Conservation (phyloP, 148 eudicot species). For the Suaeda aralocaspica region DNA sequence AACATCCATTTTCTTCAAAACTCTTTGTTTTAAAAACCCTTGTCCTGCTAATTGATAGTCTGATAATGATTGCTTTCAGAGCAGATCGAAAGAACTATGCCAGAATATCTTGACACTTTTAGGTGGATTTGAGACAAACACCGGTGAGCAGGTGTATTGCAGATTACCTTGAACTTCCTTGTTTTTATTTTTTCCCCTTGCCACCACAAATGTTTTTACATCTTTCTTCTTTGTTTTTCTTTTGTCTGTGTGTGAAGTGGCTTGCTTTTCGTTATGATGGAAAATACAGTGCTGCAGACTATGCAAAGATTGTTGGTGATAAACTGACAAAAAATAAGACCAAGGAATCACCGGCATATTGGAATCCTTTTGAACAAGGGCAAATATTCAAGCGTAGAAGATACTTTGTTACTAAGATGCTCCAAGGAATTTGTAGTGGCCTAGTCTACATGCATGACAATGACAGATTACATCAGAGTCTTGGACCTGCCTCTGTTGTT, state of each 20-base stretch:
- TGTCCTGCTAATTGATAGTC: neutral
- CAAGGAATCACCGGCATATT: slow-evolving; percentile 43
- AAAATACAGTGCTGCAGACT: slow-evolving; percentile 80
- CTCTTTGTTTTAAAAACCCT: neutral
- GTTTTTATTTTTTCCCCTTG: neutral
- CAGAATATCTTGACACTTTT: slow-evolving; percentile 60
- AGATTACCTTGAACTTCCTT: slow-evolving; percentile 1
- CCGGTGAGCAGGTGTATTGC: slow-evolving; percentile 86
- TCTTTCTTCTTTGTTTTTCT: no score
- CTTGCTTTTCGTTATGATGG: slow-evolving; percentile 91
- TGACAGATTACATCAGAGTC: slow-evolving; percentile 95
- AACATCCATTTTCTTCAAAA: slow-evolving; percentile 10
- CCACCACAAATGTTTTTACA: neutral
- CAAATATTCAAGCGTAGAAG: slow-evolving; percentile 66
- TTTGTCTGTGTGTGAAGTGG: no score
- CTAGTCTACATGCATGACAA: slow-evolving; percentile 86
- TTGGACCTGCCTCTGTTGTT: slow-evolving; percentile 96
- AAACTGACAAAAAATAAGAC: slow-evolving; percentile 39
- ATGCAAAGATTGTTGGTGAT: slow-evolving; percentile 67
- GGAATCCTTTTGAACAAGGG: slow-evolving; percentile 78
- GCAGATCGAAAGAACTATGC: slow-evolving; percentile 44
- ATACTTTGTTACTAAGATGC: slow-evolving; percentile 56
- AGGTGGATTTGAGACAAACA: slow-evolving; percentile 93
- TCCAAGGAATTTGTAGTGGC: slow-evolving; percentile 64
- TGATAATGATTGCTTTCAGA: slow-evolving; percentile 33